Evolutionary conservation across 2,329 filamentous ascomycete genomes (phyloP).

Genomic region (Ilyonectria mors-panacis): DNA sequence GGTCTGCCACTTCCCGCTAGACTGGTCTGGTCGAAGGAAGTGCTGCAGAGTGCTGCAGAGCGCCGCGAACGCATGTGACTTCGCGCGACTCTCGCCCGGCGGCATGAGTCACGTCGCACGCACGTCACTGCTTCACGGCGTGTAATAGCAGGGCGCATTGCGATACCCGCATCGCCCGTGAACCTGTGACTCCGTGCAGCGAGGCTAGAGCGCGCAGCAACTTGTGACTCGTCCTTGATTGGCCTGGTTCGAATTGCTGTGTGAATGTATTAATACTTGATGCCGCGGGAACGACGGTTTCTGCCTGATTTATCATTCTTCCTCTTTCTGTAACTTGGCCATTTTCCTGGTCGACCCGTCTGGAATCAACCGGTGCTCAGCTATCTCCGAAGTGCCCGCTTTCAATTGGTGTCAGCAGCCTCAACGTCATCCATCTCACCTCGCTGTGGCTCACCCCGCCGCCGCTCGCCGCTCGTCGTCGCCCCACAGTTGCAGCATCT

Average conservation of each 20-base stretch:
- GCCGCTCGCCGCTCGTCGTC: not conserved
- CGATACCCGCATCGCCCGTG: not conserved
- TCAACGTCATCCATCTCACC: conserved; percentile 26
- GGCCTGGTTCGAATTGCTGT: not conserved
- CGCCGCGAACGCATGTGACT: conserved; percentile 26
- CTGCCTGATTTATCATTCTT: conserved; percentile 10
- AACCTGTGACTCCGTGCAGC: not conserved
- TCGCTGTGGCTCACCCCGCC: conserved; percentile 13
- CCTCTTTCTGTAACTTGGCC: not conserved
- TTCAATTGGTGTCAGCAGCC: conserved; percentile 24
- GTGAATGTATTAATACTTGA: conserved; percentile 11
- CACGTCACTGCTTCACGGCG: conserved; percentile 10
- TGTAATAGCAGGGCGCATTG: not conserved
- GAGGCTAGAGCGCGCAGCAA: not conserved
- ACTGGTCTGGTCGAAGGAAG: not conserved
- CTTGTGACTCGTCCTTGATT: conserved; percentile 21
- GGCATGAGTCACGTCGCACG: conserved; percentile 33
- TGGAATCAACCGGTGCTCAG: not conserved
- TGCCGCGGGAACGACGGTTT: not conserved
- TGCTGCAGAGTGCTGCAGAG: not conserved
- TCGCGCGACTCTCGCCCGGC: conserved; percentile 27
- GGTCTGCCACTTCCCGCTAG: not conserved
- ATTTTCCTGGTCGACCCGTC: not conserved
- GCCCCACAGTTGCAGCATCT: not conserved
- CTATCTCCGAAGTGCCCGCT: conserved; percentile 11